Evolutionary conservation across 306 rosid species (phyloP), one percentile per base, ranked within the genome.

Genomic region (Vachellia pachyceras): DNA sequence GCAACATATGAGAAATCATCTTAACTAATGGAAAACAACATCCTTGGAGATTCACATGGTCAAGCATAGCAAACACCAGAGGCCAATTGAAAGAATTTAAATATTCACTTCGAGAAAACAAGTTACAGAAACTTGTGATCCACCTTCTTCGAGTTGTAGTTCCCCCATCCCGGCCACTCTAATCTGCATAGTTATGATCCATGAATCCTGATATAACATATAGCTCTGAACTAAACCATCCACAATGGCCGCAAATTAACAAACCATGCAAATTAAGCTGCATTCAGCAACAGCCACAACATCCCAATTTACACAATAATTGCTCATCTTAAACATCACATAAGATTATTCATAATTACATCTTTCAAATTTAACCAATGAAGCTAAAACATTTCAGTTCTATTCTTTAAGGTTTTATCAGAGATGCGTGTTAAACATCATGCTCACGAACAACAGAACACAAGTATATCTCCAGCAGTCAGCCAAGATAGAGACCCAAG

Each of bases 361-460:
- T 57, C 13, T 46, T 46, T 70, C 6, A 69, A 44, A 42, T 69
- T 70, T 29, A 15, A 72, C 63, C 63, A 49, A 33, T 72, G 23
- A 35, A 72, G 63, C 58, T 72, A 9, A 7, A 36, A 2, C 15
- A 7, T 3, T 52, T 33, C n/a, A 54, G 37, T n/a, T 73, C 47
- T 10, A 18, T 73, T 37, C 33, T 29, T 29, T 29, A 0, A 29
- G 2, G 12, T 11, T 35, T 5, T 36, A 35, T 5, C 36, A n/a
- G 57, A 66, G 29, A 4, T 36, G 36, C 10, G 12, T 13, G 42
- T 35, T 36, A 73, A 37, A 17, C 47, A 36, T 52, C 36, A 73
- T 50, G 35, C 46, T 74, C 36, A 69, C 22, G 41, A 82, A 58
- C 52, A 80, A 40, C n/a, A 29, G 39, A 61, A 25, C 39, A 61